phyloP scores from a whole-genome alignment of 495 filamentous ascomycete genomes.

The Choiromyces venosus region DNA sequence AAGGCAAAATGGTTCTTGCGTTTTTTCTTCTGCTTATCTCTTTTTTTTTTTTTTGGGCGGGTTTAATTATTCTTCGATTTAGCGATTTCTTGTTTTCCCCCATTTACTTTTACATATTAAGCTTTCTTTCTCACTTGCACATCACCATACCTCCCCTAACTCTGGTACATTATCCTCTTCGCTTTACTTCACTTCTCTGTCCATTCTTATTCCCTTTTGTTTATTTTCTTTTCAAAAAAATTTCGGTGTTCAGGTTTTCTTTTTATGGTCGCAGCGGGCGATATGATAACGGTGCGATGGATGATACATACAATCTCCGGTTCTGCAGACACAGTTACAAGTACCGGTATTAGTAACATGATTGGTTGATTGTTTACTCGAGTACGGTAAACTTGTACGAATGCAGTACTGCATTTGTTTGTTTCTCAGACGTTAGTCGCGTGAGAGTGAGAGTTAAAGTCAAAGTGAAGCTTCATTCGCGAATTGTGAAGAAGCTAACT shows the following conservation, averaged over 20 bases:
- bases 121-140: not conserved
- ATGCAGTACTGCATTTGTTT: slow-evolving; percentile 21
- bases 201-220: slow-evolving; percentile 20
- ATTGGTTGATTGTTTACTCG: slow-evolving; percentile 25
- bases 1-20: slow-evolving; percentile 3
- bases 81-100: too few relatives aligned
- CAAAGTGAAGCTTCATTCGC: not conserved
- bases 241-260: slow-evolving; percentile 13
- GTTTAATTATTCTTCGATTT: not conserved
- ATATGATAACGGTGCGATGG: too few relatives aligned
- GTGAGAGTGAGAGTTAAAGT: not conserved
- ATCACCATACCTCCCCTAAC: slow-evolving; percentile 6
- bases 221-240: slow-evolving; percentile 9
- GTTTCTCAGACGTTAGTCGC: slow-evolving; percentile 27
- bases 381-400: slow-evolving; percentile 13
- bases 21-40: not conserved
- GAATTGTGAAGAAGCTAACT: not conserved
- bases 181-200: slow-evolving; percentile 4
- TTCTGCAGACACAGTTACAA: slow-evolving; percentile 14
- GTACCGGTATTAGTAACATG: slow-evolving; percentile 12
- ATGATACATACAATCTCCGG: not conserved
- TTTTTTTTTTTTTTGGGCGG: not conserved
- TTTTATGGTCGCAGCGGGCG: slow-evolving; percentile 9
- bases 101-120: slow-evolving; percentile 13
- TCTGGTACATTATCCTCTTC: not conserved